Percentiles rank a stretch among this genome's conserved stretches.
These are phyloP conservation scores for Boletus rex-veris DNA, from an alignment of 768 basidiomycete species.

Conservation along the genomic window DNA sequence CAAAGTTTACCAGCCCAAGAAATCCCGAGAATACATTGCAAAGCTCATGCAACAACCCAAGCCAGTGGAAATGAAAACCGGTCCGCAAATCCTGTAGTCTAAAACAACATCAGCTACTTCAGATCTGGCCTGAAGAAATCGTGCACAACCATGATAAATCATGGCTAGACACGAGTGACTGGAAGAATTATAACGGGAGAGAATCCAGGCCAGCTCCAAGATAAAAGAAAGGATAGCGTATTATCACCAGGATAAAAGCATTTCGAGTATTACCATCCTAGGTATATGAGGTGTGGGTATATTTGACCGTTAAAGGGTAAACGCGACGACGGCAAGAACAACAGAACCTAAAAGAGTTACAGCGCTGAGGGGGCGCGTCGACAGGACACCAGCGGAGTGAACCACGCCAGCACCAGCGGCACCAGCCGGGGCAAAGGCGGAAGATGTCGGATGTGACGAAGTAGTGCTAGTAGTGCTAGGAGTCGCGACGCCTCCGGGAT, in stretches of 20 bases:
- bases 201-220: constrained; percentile 12
- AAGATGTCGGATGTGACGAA: constrained; percentile 12
- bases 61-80: constrained; percentile 12
- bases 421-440: constrained; percentile 24
- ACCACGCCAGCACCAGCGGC: constrained; percentile 34
- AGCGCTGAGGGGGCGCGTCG: constrained; percentile 20
- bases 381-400: constrained; percentile 24
- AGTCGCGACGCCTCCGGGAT: not conserved
- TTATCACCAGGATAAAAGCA: constrained; percentile 25
- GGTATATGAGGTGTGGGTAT: constrained; percentile 28
- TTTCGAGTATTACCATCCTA: constrained; percentile 31
- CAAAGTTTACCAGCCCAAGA: constrained; percentile 15
- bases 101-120: constrained; percentile 9
- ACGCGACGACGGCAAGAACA: constrained; percentile 19
- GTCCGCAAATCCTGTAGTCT: not conserved
- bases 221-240: not conserved
- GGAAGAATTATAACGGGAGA: constrained; percentile 1
- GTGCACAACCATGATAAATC: constrained; percentile 8
- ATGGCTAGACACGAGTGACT: constrained; percentile 8
- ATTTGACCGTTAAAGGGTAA: constrained; percentile 20
- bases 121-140: constrained; percentile 9
- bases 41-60: constrained; percentile 10
- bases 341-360: constrained; percentile 22
- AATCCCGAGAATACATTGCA: constrained; percentile 1
- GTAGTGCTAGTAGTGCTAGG: not conserved